Evolutionary conservation across 2,329 filamentous ascomycete genomes (phyloP), one percentile per base, ranked within the genome.

Genomic region (Sclerotinia subarctica): DNA sequence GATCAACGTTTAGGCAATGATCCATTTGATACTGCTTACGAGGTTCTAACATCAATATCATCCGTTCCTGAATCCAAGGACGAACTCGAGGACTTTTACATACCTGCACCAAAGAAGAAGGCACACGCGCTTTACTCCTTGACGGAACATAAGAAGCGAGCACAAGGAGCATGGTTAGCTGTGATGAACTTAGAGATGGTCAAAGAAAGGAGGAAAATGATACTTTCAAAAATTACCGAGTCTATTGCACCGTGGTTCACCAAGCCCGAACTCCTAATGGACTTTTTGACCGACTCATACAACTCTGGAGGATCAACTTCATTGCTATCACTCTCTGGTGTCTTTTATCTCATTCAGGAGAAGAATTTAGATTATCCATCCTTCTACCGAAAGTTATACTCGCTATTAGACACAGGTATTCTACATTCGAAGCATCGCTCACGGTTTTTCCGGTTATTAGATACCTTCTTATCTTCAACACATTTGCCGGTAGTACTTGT

Each of bases 211-310:
- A 89, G 91, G 64, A 98, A 98, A 78, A 82, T 83, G 60, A 84
- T 97, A 2, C 83, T 99, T 59, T 85, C 87, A 69, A 85, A 90
- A 70, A 90, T 96, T 80, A 88, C 92, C 2, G 86, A 86, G 53
- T 88, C 88, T 46, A 92, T 97, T 73, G 90, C 91, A 32, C 94
- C 94, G 0, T 96, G 93, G 91, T 97, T 98, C 79, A 85, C 84
- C 59, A 91, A 93, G 70, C 90, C 93, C 1, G 94, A 98, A 76
- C 84, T 96, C 52, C 85, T 99, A 46, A 93, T 97, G 84, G 95
- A 99, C 81, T 99, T 98, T 79, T 81, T 99, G 67, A 97, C 93
- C n/a, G 92, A 95, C 80, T 96, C 90, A 42, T 98, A 96, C 81
- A 86, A 97, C 74, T 82, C 89, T 10, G 93, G 94, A 64, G 95